A percentile compares a stretch with the other conserved stretches of the same genome.
Evolutionary conservation across 1,284 basidiomycete genomes (phyloP).

Genomic region (Cryptococcus sp.): DNA sequence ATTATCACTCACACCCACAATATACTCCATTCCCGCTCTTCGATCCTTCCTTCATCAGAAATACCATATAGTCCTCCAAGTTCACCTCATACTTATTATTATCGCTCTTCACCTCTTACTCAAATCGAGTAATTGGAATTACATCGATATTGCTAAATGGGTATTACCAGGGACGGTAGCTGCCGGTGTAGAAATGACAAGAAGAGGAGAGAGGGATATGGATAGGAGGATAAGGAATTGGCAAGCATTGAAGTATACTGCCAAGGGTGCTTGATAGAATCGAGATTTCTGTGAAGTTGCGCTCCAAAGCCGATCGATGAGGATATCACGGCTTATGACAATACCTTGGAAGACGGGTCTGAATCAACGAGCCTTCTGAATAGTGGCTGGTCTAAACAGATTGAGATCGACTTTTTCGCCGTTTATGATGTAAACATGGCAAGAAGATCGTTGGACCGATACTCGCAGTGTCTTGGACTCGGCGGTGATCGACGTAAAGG

Average conservation of each 20-base stretch:
- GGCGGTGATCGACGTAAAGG: too few species aligned
- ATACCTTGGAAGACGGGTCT: too few species aligned
- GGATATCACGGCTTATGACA: too few species aligned
- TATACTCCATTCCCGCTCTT: slow-evolving; percentile 11
- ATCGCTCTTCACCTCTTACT: slow-evolving; percentile 3
- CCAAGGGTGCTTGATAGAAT: slow-evolving; percentile 31
- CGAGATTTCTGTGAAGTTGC: neutral
- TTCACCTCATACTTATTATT: slow-evolving; percentile 24
- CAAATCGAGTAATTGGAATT: neutral
- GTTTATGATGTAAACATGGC: neutral
- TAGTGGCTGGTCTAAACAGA: neutral
- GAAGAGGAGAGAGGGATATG: slow-evolving; percentile 23
- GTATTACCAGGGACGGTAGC: slow-evolving; percentile 28
- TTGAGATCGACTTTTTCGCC: neutral
- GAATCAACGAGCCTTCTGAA: neutral
- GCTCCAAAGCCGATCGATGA: neutral
- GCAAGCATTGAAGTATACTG: slow-evolving; percentile 28
- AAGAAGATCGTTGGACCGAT: too few species aligned
- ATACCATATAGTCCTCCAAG: slow-evolving; percentile 12
- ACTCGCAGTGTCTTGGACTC: too few species aligned
- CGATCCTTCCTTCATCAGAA: neutral
- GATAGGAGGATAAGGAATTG: slow-evolving; percentile 20
- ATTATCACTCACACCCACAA: slow-evolving; percentile 26
- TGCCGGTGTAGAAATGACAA: slow-evolving; percentile 29
- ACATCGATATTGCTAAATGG: slow-evolving; percentile 25